Conservation (phyloP, 495 filamentous ascomycete genomes). For the Xylaria sp. region DNA sequence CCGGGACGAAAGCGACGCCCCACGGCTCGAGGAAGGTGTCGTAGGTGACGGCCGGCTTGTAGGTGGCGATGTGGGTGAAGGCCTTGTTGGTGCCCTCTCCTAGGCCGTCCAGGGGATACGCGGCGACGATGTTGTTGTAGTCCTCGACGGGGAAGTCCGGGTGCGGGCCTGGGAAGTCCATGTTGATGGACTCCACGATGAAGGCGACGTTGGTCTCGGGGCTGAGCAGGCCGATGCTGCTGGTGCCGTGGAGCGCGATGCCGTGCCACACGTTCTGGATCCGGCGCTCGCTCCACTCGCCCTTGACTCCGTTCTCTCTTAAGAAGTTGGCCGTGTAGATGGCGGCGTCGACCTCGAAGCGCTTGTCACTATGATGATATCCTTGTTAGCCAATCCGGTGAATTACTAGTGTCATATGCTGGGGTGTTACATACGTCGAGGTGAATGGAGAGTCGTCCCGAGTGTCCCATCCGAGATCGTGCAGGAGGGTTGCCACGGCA, state of each 20-base stretch:
- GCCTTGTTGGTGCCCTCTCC: constrained; percentile 23
- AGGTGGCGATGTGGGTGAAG: constrained; percentile 17
- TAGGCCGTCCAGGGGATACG: constrained; percentile 41
- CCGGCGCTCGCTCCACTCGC: constrained; percentile 45
- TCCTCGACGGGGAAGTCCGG: constrained; percentile 22
- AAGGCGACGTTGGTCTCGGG: constrained; percentile 51
- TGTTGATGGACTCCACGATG: constrained; percentile 46
- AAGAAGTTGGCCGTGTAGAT: constrained; percentile 56
- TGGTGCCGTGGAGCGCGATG: constrained; percentile 58
- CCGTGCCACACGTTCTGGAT: constrained; percentile 61
- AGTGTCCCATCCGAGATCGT: constrained; percentile 59
- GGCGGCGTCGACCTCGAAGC: constrained; percentile 66
- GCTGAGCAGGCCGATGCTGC: constrained; percentile 48
- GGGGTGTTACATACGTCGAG: constrained; percentile 6
- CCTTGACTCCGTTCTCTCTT: constrained; percentile 21
- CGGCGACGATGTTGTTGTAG: constrained; percentile 41
- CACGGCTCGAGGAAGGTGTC: constrained; percentile 23
- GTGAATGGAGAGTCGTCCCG: constrained; percentile 36
- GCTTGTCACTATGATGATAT: constrained; percentile 43
- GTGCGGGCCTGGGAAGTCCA: constrained; percentile 54
- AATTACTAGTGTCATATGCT: background rate
- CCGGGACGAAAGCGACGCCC: constrained; percentile 20
- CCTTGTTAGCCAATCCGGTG: background rate
- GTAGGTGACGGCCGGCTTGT: constrained; percentile 16
- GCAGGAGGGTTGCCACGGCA: constrained; percentile 53